Base-by-base conservation (phyloP, 306 rosid genomes). In the Gynostemma pentaphyllum region DNA sequence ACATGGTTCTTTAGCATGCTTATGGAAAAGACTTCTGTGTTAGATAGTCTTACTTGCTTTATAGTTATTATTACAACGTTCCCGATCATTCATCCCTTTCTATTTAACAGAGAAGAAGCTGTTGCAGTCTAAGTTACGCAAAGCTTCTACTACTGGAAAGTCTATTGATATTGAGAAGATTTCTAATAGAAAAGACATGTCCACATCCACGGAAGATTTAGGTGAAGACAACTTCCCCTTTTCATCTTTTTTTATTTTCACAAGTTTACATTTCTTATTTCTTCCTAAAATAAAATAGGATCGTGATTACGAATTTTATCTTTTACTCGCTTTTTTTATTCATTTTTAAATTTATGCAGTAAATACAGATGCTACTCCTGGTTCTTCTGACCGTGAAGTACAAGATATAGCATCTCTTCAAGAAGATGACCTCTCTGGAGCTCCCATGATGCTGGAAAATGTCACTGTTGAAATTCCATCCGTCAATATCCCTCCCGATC, bases 181-280 rank as follows among this genome's bases (percentile, higher is more conserved):
- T 72, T 29, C 66, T 39, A 64, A 68, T 45, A 88, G 79, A 80
- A 84, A 72, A 79, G 94, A 94, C 39, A 66, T 71, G 29, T 85
- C 86, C 47, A 88, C 94, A 47, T 86, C 95, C 53, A 94, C 99
- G 1, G 94, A 81, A 64, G 97, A 94, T 74, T 80, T 94, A 80
- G 97, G 99, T 94, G 70, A 47, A 69, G 75, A 55, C 15, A 67
- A 40, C 61, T 57, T 32, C 45, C 7, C 4, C 40, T 30, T 51
- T 15, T 57, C 50, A 39, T 36, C 19, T 21, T 24, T 46, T 59
- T 67, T 21, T 24, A 39, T 59, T 67, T 3, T 34, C 10, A 23
- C 27, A 30, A 75, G 45, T 64, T 16, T 18, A 3, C 54, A 27
- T 45, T 42, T 48, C 74, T 18, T 42, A 16, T 56, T 29, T 74